Percentiles rank a stretch among this genome's conserved stretches.
phyloP scores from a whole-genome alignment of 2,329 filamentous ascomycete genomes.

The Elsinoe necatrix region DNA sequence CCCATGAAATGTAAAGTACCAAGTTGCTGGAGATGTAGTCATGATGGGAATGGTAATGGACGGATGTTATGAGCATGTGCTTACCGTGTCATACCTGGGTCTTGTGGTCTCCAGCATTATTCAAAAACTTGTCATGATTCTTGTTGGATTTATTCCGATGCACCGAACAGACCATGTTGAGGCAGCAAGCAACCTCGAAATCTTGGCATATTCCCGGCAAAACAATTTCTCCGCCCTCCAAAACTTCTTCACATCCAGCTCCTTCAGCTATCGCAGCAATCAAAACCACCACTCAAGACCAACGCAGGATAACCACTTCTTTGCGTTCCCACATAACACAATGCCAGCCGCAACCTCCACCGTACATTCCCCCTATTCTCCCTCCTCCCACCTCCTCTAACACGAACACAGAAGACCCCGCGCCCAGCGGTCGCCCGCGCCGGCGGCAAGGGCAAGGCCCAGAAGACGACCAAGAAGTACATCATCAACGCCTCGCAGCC shows the following conservation, averaged over 20 bases:
- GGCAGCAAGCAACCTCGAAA: background rate
- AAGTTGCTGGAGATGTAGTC: conserved; percentile 1
- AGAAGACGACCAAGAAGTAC: conserved; percentile 63
- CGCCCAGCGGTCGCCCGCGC: conserved; percentile 33
- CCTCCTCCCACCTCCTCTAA: conserved; percentile 41
- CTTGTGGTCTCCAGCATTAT: too few relatives aligned
- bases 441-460: conserved; percentile 29
- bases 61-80: background rate
- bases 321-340: conserved; percentile 58
- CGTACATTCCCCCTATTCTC: conserved; percentile 74
- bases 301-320: conserved; percentile 84
- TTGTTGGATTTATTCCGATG: too few relatives aligned
- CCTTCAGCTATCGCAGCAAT: background rate
- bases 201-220: conserved; percentile 8
- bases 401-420: conserved; percentile 42
- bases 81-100: background rate
- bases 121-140: too few relatives aligned
- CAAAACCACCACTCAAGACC: background rate
- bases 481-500: conserved; percentile 99
- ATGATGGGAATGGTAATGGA: conserved; percentile 13
- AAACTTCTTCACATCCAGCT: conserved; percentile 4
- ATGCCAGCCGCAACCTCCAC: conserved; percentile 66
- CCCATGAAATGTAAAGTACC: conserved; percentile 11
- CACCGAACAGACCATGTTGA: background rate
- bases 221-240: background rate